Conservation (phyloP, 306 rosid genomes). For the Prunus armeniaca region DNA sequence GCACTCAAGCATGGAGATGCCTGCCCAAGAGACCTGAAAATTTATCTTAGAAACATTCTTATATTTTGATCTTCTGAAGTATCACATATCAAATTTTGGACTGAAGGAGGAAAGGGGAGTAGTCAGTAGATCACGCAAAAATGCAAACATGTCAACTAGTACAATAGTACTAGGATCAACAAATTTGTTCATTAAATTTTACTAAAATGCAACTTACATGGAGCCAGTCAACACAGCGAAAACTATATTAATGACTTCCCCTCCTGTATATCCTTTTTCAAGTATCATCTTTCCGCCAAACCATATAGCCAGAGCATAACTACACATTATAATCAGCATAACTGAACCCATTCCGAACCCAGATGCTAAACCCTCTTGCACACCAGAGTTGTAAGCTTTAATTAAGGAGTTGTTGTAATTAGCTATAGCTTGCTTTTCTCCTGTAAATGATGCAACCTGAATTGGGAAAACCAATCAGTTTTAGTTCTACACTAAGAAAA, state of each 20-base stretch:
- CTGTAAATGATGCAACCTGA: conserved; percentile 70
- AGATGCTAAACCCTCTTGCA: conserved; percentile 64
- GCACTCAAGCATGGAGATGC: too few relatives aligned
- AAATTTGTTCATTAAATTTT: neutral
- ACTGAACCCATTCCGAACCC: conserved; percentile 62
- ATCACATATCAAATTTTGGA: too few relatives aligned
- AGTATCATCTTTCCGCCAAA: conserved; percentile 71
- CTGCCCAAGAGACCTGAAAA: too few relatives aligned
- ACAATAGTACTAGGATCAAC: neutral
- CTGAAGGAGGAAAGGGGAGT: too few relatives aligned
- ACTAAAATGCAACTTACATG: conserved; percentile 41
- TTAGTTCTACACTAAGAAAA: neutral
- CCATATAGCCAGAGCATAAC: conserved; percentile 73
- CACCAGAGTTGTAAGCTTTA: conserved; percentile 52
- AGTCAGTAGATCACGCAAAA: neutral
- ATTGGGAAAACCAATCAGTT: conserved; percentile 5
- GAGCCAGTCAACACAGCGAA: conserved; percentile 61
- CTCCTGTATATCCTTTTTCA: conserved; percentile 74
- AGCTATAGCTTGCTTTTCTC: conserved; percentile 71
- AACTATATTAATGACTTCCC: conserved; percentile 60
- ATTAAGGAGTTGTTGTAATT: conserved; percentile 54
- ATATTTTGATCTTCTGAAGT: too few relatives aligned
- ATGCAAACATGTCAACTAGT: neutral
- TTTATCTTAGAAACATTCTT: neutral
- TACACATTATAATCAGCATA: conserved; percentile 28